Base-by-base conservation (phyloP, 176 grass and related monocot species). In the Themeda triandra region DNA sequence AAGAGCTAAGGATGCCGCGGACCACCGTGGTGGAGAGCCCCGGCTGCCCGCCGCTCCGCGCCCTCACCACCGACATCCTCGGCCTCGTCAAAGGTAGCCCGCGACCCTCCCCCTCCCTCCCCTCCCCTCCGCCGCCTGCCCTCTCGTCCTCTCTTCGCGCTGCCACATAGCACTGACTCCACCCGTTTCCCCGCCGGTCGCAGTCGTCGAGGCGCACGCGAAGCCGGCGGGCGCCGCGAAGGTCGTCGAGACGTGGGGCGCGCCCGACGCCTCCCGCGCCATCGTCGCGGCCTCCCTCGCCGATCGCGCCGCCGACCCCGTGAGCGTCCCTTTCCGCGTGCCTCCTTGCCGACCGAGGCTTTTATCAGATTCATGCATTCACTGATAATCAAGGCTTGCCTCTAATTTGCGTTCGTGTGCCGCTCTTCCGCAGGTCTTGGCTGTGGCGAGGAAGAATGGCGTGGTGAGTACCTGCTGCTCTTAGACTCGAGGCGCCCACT, bases 191-290 rank as follows among this genome's bases (percentile, higher is more conserved):
- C 48, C 6, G 23, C 29, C 29, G 1, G 11, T 25, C 48, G 77
- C 82, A 98, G 91, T 96, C 76, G 76, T 96, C 23, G 97, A 99
- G 88, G 86, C 90, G 49, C 86, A 82, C 23, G 56, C 89, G 24
- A 94, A 86, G 37, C 83, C 84, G 18, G 85, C 79, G 5, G 88
- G 93, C 30, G 83, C 75, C 65, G 85, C 88, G 13, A 95, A 92
- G 93, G 66, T 99, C 42, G 93, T 99, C 12, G 91, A 94, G 59
- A 96, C 90, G 29, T 99, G 97, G 93, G 97, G 97, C 64, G 59
- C 80, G 13, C 91, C 93, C 1, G 93, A 99, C 69, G 93, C 92
- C 36, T 92, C 86, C 13, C 86, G 90, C 25, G 73, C 63, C 63
- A 78, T 96, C 44, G 69, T 94, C 77, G 84, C 75, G 17, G 84